Evolutionary conservation across 306 rosid genomes (phyloP).

Genomic region (Castanea mollissima): DNA sequence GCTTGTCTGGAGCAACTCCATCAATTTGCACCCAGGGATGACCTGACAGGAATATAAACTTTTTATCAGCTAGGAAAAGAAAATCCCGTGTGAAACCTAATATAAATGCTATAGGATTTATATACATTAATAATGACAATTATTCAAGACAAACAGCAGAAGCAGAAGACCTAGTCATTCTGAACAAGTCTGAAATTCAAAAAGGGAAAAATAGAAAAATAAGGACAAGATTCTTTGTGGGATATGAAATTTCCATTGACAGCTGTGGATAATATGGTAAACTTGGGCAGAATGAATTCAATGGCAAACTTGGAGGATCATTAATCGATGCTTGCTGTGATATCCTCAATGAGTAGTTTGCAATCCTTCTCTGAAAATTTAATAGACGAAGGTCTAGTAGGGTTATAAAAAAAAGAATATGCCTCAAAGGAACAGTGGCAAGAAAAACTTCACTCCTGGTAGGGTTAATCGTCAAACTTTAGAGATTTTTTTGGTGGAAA

Average conservation of each 20-base stretch:
- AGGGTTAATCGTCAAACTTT: too few relatives aligned
- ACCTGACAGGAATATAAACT: conserved; percentile 50
- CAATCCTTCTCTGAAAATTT: too few relatives aligned
- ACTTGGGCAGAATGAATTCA: not conserved
- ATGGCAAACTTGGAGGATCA: not conserved
- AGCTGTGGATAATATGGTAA: not conserved
- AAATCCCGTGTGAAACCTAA: conserved; percentile 5
- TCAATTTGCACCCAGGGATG: conserved; percentile 99
- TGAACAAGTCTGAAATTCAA: not conserved
- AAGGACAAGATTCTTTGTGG: not conserved
- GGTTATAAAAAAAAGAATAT: too few relatives aligned
- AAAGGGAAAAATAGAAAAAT: not conserved
- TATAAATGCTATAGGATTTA: too few relatives aligned
- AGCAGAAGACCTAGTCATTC: not conserved
- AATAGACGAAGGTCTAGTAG: too few relatives aligned
- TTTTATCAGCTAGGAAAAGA: not conserved
- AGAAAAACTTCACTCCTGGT: too few relatives aligned
- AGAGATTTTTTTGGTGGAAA: too few relatives aligned
- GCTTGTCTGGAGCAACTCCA: conserved; percentile 93
- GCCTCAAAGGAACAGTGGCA: too few relatives aligned
- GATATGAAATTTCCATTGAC: not conserved
- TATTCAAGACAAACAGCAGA: not conserved
- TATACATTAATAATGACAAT: not conserved
- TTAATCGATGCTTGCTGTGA: too few relatives aligned
- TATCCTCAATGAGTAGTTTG: too few relatives aligned